phyloP scores from a whole-genome alignment of 2,329 filamentous ascomycete genomes.

The Penicillium sp. region DNA sequence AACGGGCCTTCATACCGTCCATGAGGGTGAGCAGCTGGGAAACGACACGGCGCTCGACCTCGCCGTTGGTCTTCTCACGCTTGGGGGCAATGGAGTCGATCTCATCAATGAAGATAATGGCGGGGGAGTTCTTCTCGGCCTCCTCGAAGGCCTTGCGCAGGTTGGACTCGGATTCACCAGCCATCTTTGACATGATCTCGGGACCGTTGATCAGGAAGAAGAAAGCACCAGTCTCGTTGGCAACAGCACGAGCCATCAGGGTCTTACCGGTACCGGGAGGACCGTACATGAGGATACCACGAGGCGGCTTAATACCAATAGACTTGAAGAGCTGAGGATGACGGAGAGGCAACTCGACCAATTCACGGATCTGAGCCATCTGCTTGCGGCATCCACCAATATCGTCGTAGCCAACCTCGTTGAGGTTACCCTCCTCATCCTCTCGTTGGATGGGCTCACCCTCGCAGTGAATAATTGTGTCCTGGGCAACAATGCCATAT shows the following conservation, averaged over 20 bases:
- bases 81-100: constrained; percentile 99
- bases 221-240: constrained; percentile 98
- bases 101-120: constrained; percentile 99
- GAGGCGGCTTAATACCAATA: constrained; percentile 98
- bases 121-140: constrained; percentile 98
- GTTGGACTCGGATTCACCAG: constrained; percentile 98
- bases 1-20: constrained; percentile 99
- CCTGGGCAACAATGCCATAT: constrained; percentile 97
- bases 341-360: constrained; percentile 93
- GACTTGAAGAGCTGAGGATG: constrained; percentile 99
- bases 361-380: constrained; percentile 98
- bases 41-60: constrained; percentile 97
- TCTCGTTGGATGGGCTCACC: constrained; percentile 96
- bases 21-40: constrained; percentile 95
- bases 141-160: constrained; percentile 99
- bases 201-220: constrained; percentile 99
- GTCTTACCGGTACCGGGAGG: constrained; percentile 99
- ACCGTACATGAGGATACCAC: constrained; percentile 94
- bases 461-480: constrained; percentile 98
- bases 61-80: constrained; percentile 99
- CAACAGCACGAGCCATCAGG: constrained; percentile 95
- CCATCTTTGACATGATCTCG: constrained; percentile 99
- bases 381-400: constrained; percentile 99
- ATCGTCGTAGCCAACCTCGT: constrained; percentile 98
- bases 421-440: constrained; percentile 98